Evolutionary conservation across 2,329 filamentous ascomycete genomes (phyloP).

Genomic region (Ascochyta viciae-villosae): DNA sequence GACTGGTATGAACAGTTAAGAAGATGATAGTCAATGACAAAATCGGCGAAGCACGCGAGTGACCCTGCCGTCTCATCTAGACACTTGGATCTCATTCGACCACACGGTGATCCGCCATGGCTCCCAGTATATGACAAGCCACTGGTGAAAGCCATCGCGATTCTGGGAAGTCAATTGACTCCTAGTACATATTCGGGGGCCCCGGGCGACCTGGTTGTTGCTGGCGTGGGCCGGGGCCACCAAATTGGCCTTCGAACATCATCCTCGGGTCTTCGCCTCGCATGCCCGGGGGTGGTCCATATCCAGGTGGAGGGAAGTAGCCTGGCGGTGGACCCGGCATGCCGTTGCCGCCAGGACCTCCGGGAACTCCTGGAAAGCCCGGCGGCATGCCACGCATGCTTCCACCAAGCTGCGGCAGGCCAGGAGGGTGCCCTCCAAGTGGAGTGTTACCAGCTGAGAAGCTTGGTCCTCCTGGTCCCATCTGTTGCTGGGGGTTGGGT

Average conservation of each 20-base stretch:
- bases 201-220: conserved; percentile 37
- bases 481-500: conserved; percentile 36
- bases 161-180: neutral
- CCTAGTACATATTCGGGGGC: conserved; percentile 44
- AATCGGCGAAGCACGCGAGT: neutral
- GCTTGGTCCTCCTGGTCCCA: conserved; percentile 41
- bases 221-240: conserved; percentile 37
- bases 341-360: conserved; percentile 34
- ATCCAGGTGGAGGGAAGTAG: conserved; percentile 45
- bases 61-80: neutral
- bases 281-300: conserved; percentile 41
- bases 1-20: conserved; percentile 7
- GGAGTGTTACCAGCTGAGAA: conserved; percentile 50
- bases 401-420: conserved; percentile 38
- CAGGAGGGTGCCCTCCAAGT: conserved; percentile 46
- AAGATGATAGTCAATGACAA: neutral
- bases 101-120: neutral
- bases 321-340: conserved; percentile 46
- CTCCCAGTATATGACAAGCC: neutral
- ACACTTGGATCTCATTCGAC: neutral
- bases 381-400: conserved; percentile 37
- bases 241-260: conserved; percentile 48
- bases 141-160: neutral
- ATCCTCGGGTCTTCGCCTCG: conserved; percentile 45
- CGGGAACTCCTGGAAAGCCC: conserved; percentile 31